phyloP scores from a whole-genome alignment of 768 basidiomycete species.

The Hericium rajendrae region DNA sequence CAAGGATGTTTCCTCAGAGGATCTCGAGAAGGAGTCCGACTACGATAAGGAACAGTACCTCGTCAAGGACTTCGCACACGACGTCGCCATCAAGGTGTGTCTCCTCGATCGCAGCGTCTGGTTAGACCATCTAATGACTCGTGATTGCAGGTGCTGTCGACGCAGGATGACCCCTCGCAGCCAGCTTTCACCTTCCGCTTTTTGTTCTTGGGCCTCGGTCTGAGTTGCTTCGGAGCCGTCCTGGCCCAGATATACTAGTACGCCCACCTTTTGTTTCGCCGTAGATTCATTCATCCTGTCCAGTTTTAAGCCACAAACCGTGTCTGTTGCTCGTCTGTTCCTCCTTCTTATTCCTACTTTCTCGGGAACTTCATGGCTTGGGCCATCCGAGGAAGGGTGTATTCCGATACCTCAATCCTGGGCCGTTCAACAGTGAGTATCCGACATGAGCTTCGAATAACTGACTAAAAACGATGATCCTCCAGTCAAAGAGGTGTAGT shows the following conservation, averaged over 20 bases:
- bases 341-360: constrained; percentile 44
- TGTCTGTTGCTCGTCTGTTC: constrained; percentile 40
- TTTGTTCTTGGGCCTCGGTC: constrained; percentile 44
- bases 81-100: constrained; percentile 30
- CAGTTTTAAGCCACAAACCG: constrained; percentile 38
- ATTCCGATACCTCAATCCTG: constrained; percentile 28
- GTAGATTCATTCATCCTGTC: constrained; percentile 3
- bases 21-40: background rate
- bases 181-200: constrained; percentile 46
- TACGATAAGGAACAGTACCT: constrained; percentile 23
- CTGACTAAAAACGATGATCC: background rate
- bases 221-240: constrained; percentile 42
- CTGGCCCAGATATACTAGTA: constrained; percentile 32
- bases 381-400: constrained; percentile 20
- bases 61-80: constrained; percentile 26
- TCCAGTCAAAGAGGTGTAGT: constrained; percentile 22
- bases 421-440: constrained; percentile 27
- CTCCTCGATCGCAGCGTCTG: background rate
- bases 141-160: constrained; percentile 22
- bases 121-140: background rate
- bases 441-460: constrained; percentile 2
- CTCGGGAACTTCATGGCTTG: constrained; percentile 35
- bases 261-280: background rate
- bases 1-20: background rate
- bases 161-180: constrained; percentile 27